A percentile compares a stretch with the other conserved stretches of the same genome.
Evolutionary conservation across 306 rosid species (phyloP).

Genomic region (Castanopsis chinensis): DNA sequence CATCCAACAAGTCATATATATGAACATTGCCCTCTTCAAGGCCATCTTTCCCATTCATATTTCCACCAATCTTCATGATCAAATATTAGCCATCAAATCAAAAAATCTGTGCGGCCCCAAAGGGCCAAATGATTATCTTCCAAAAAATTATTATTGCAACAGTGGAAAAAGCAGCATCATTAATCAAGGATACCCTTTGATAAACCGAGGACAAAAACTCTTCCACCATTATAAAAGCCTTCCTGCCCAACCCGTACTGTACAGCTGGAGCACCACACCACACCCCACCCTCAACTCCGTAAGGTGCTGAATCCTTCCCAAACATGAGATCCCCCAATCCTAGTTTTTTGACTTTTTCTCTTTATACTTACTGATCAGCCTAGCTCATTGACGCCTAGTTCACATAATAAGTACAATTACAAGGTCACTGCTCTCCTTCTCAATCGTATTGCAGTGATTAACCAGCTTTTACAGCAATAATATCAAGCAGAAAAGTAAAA

Average conservation of each 20-base stretch:
- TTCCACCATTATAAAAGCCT: constrained; percentile 58
- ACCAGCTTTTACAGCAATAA: constrained; percentile 66
- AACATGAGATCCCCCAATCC: constrained; percentile 33
- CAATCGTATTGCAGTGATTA: constrained; percentile 37
- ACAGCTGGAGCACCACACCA: constrained; percentile 61
- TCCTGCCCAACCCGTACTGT: constrained; percentile 39
- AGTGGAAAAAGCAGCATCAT: constrained; percentile 49
- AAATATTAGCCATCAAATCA: constrained; percentile 31
- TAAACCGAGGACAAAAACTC: constrained; percentile 41
- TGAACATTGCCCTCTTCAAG: background rate
- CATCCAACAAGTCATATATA: constrained; percentile 20
- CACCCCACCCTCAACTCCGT: constrained; percentile 20
- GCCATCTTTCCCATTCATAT: background rate
- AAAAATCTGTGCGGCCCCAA: constrained; percentile 36
- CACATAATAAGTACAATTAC: constrained; percentile 27
- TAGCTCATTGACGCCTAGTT: constrained; percentile 28
- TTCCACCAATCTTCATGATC: constrained; percentile 6
- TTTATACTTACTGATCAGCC: background rate
- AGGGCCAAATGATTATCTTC: constrained; percentile 44
- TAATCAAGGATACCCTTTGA: constrained; percentile 28
- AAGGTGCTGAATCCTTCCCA: constrained; percentile 32
- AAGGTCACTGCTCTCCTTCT: constrained; percentile 34
- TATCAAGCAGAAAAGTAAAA: constrained; percentile 50
- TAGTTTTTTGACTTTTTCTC: constrained; percentile 35
- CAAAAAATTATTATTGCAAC: constrained; percentile 24